These are phyloP conservation scores for Neonectria hederae DNA, from an alignment of 2,329 filamentous ascomycete genomes.

Conservation along the genomic window DNA sequence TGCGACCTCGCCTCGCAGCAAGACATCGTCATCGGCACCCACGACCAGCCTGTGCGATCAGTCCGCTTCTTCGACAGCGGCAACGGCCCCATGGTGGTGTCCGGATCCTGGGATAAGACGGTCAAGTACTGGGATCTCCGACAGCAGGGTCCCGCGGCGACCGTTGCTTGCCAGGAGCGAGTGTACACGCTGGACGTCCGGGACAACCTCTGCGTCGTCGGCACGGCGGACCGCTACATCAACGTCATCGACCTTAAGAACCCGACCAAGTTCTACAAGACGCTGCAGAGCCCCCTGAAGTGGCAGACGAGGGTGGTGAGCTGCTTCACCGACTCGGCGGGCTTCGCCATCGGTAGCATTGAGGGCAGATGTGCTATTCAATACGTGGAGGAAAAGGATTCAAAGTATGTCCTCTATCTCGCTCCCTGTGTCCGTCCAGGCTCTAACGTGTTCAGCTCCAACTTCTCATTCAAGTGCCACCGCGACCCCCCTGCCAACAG, in stretches of 20 bases:
- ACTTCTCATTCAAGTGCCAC: constrained; percentile 99
- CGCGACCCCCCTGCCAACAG: constrained; percentile 81
- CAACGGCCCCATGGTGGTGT: constrained; percentile 83
- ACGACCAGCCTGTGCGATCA: constrained; percentile 83
- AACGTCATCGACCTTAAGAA: constrained; percentile 92
- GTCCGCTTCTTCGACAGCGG: constrained; percentile 80
- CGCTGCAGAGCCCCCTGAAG: constrained; percentile 92
- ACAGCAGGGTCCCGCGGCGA: constrained; percentile 70
- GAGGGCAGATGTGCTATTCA: constrained; percentile 98
- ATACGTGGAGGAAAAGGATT: constrained; percentile 96
- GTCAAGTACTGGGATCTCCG: constrained; percentile 90
- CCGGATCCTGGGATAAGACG: constrained; percentile 91
- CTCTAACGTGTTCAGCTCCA: constrained; percentile 65
- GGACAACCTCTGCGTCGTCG: constrained; percentile 88
- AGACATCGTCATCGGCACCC: constrained; percentile 79
- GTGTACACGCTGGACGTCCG: constrained; percentile 93
- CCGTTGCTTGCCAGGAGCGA: constrained; percentile 75
- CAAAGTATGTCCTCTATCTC: constrained; percentile 60
- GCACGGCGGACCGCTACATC: constrained; percentile 95
- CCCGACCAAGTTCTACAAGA: constrained; percentile 94
- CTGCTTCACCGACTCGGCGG: constrained; percentile 91
- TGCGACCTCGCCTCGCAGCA: constrained; percentile 79
- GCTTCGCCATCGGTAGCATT: constrained; percentile 95
- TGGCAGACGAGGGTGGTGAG: constrained; percentile 97
- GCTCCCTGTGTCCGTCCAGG: neutral